phyloP scores from a whole-genome alignment of 164 flowering plant genomes.

The Chimonanthus praecox region DNA sequence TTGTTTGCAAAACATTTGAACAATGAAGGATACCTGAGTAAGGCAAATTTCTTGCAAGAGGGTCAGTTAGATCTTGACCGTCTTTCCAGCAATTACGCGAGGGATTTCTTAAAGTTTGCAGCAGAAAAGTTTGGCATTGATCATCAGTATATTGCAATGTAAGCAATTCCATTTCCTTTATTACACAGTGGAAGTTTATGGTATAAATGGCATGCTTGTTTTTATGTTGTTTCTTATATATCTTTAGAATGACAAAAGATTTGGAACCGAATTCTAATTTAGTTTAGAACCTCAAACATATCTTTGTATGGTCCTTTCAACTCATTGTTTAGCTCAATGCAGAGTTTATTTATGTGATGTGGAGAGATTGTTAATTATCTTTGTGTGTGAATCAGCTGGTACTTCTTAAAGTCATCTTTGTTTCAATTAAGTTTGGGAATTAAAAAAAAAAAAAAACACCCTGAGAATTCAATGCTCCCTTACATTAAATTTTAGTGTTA shows the following conservation, averaged over 20 bases:
- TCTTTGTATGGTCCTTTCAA: not conserved
- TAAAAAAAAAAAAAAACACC: no score
- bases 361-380: not conserved
- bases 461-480: no score
- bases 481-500: no score
- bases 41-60: conserved; percentile 18
- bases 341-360: not conserved
- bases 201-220: no score
- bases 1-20: conserved; percentile 11
- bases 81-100: conserved; percentile 5
- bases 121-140: conserved; percentile 20
- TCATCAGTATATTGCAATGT: conserved; percentile 25
- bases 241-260: not conserved
- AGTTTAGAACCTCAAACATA: not conserved
- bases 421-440: not conserved
- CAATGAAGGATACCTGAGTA: conserved; percentile 17
- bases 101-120: conserved; percentile 13
- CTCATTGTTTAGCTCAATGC: not conserved
- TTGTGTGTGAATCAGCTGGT: no score
- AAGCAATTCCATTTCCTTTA: conserved; percentile 7
- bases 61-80: conserved; percentile 14
- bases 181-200: not conserved
- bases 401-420: no score
- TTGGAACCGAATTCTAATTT: not conserved
- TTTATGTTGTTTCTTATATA: no score